Conservation (phyloP, 1,284 basidiomycete species). For the Heterobasidion parviporum region DNA sequence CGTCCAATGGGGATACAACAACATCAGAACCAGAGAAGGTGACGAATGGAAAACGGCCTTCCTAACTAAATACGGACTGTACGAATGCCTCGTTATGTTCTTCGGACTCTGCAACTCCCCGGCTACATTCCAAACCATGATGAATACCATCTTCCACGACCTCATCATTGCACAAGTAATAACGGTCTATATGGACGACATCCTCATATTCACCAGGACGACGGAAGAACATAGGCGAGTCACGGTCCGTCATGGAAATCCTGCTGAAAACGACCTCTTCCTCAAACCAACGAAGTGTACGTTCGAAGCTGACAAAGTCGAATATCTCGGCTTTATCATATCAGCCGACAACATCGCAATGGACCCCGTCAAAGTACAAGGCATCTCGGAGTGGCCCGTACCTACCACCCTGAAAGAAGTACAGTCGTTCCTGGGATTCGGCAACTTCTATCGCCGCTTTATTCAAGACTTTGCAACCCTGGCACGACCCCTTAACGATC, state of each 20-base stretch:
- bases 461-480: no score
- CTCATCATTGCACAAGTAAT: background rate
- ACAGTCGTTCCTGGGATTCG: no score
- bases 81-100: background rate
- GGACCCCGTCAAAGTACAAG: no score
- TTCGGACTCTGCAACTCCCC: background rate
- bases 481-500: no score
- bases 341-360: no score
- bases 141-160: background rate
- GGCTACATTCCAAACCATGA: slow-evolving; percentile 1
- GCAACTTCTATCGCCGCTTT: no score
- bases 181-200: background rate
- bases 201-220: background rate
- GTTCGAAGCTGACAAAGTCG: no score
- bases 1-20: background rate
- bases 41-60: background rate
- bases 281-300: no score
- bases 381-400: no score
- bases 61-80: background rate
- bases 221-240: background rate
- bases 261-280: no score
- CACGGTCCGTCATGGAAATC: background rate
- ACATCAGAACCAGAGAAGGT: background rate
- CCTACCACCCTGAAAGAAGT: no score
- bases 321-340: no score